These are phyloP conservation scores for Globisporangium cederbergense DNA, from an alignment of 352 stramenopile species.

Conservation along the genomic window DNA sequence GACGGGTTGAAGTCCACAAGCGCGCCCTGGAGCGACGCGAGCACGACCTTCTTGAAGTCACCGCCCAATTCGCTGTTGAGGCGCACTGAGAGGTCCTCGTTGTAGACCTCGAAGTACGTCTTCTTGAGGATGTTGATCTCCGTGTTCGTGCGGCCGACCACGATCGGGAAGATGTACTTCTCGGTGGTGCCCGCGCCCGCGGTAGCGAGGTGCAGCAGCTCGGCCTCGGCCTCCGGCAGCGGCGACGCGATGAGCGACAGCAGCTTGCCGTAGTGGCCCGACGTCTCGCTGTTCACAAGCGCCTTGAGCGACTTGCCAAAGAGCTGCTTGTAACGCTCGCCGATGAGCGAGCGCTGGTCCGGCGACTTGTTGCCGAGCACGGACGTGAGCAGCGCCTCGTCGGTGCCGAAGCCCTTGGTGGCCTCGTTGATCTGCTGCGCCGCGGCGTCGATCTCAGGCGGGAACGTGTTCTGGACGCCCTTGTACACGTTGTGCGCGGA, in stretches of 20 bases:
- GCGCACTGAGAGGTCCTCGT: constrained; percentile 52
- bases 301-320: constrained; percentile 54
- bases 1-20: constrained; percentile 49
- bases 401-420: constrained; percentile 55
- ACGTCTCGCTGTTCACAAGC: constrained; percentile 61
- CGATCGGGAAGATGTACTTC: constrained; percentile 63
- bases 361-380: constrained; percentile 55
- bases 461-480: constrained; percentile 38
- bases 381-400: constrained; percentile 44
- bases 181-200: constrained; percentile 69
- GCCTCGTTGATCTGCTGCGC: constrained; percentile 60
- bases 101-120: constrained; percentile 64
- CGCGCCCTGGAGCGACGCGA: constrained; percentile 58
- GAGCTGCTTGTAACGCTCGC: constrained; percentile 60
- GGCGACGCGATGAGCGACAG: constrained; percentile 49
- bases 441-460: constrained; percentile 40
- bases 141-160: constrained; percentile 63
- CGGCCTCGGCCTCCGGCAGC: constrained; percentile 61
- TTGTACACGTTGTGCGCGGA: constrained; percentile 61
- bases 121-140: constrained; percentile 82
- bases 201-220: constrained; percentile 60
- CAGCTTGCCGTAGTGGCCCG: constrained; percentile 61
- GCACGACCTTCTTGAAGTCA: constrained; percentile 65
- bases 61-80: constrained; percentile 60
- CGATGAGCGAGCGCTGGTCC: constrained; percentile 62